These are phyloP conservation scores for Truncatella angustata DNA, from an alignment of 2,329 filamentous ascomycete species.

Conservation along the genomic window DNA sequence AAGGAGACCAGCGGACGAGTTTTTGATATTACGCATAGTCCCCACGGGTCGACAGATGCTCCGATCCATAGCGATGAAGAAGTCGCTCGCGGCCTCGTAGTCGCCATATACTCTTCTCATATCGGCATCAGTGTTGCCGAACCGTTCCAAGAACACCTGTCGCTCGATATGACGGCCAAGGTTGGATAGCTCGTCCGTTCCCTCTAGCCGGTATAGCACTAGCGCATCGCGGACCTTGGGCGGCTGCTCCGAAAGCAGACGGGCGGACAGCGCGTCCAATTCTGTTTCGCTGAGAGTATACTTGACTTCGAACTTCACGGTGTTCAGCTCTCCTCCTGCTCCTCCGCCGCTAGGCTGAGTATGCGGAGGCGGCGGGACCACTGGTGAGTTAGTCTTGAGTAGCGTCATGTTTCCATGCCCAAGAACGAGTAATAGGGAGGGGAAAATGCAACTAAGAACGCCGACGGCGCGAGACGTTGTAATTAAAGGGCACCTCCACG, in stretches of 20 bases:
- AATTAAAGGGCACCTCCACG: background rate
- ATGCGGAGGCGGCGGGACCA: background rate
- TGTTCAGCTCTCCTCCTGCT: background rate
- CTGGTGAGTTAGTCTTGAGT: background rate
- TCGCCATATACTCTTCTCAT: constrained; percentile 12
- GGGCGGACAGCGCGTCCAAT: constrained; percentile 4
- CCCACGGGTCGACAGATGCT: constrained; percentile 1
- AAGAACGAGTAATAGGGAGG: background rate
- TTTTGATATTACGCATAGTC: constrained; percentile 7
- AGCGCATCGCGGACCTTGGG: constrained; percentile 9
- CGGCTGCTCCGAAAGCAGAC: constrained; percentile 12
- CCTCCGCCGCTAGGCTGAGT: too few species aligned
- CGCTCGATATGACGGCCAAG: constrained; percentile 15
- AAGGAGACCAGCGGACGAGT: constrained; percentile 8
- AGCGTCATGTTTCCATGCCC: background rate
- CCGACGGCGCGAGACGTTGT: background rate
- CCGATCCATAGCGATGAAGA: constrained; percentile 14
- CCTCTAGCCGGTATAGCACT: constrained; percentile 11
- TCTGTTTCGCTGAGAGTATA: constrained; percentile 13
- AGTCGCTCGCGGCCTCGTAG: constrained; percentile 11
- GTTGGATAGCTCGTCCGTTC: constrained; percentile 11
- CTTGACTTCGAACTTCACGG: background rate
- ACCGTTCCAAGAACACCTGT: constrained; percentile 12
- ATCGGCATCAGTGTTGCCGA: constrained; percentile 11
- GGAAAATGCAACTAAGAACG: background rate